Conservation (phyloP, 2,329 filamentous ascomycete species). For the Pestalotiopsis sp. region DNA sequence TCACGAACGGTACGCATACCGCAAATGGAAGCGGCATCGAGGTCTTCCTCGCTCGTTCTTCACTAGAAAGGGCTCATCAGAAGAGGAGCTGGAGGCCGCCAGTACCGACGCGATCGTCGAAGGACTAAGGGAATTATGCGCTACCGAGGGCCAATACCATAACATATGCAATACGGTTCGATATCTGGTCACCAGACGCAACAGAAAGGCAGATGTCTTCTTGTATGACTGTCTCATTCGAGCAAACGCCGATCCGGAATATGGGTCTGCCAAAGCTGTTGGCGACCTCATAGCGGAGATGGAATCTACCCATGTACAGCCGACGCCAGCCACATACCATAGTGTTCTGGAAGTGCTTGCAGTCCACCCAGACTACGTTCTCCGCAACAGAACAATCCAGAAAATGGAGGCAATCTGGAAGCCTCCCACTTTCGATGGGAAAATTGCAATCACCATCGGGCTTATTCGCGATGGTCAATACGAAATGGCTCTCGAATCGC, state of each 20-base stretch:
- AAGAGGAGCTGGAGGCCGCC: conserved; percentile 25
- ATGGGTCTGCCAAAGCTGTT: conserved; percentile 69
- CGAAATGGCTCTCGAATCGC: conserved; percentile 73
- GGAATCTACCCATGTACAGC: conserved; percentile 58
- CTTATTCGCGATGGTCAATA: conserved; percentile 80
- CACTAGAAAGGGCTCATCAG: conserved; percentile 18
- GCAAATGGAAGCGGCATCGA: conserved; percentile 19
- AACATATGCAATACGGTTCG: conserved; percentile 50
- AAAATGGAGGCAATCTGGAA: conserved; percentile 78
- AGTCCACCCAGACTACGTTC: conserved; percentile 82
- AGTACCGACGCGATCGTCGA: conserved; percentile 46
- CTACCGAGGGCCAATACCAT: conserved; percentile 37
- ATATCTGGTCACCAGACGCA: conserved; percentile 58
- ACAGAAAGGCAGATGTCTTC: conserved; percentile 54
- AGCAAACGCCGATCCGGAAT: conserved; percentile 62
- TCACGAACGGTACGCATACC: not conserved
- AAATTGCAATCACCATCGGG: conserved; percentile 70
- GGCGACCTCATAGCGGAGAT: conserved; percentile 72
- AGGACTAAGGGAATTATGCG: conserved; percentile 42
- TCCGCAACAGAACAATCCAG: conserved; percentile 70
- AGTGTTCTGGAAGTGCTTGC: conserved; percentile 72
- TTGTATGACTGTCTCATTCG: conserved; percentile 77
- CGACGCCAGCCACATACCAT: conserved; percentile 70
- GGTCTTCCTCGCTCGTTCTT: conserved; percentile 27
- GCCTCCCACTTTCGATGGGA: conserved; percentile 59